Percentiles rank a stretch among this genome's conserved stretches.
phyloP scores from a whole-genome alignment of 768 basidiomycete species.

The Boletus pseudopeckii region DNA sequence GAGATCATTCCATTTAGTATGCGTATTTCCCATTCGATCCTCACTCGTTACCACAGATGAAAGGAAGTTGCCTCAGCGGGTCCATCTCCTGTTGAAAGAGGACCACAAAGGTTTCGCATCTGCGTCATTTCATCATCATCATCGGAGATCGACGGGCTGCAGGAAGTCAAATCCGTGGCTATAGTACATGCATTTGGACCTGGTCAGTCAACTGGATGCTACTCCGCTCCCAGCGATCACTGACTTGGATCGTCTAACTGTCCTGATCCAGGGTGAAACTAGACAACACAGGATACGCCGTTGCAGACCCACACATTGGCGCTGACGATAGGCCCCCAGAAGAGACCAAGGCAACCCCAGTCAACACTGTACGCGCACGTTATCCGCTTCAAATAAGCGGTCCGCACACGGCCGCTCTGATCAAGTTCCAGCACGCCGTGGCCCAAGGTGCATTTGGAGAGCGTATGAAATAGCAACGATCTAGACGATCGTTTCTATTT shows the following conservation, averaged over 20 bases:
- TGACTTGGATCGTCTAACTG: background rate
- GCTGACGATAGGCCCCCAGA: background rate
- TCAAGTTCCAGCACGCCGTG: background rate
- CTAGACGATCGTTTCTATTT: no score
- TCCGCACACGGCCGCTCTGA: background rate
- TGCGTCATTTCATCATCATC: constrained; percentile 9
- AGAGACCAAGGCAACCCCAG: background rate
- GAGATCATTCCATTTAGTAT: constrained; percentile 2
- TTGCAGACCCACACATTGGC: background rate
- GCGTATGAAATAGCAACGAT: background rate
- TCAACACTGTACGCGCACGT: constrained; percentile 14
- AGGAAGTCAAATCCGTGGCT: constrained; percentile 11
- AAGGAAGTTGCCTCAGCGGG: background rate
- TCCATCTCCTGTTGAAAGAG: no score
- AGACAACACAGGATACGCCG: constrained; percentile 5
- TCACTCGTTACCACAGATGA: background rate
- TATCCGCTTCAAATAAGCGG: background rate
- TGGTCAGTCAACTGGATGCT: background rate
- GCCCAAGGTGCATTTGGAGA: background rate
- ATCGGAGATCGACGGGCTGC: background rate
- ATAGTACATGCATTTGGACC: constrained; percentile 14
- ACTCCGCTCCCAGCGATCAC: background rate
- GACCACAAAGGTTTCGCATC: background rate
- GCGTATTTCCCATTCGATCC: background rate
- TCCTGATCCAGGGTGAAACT: constrained; percentile 9